phyloP scores from a whole-genome alignment of 768 basidiomycete genomes.

The Mycena polygramma region DNA sequence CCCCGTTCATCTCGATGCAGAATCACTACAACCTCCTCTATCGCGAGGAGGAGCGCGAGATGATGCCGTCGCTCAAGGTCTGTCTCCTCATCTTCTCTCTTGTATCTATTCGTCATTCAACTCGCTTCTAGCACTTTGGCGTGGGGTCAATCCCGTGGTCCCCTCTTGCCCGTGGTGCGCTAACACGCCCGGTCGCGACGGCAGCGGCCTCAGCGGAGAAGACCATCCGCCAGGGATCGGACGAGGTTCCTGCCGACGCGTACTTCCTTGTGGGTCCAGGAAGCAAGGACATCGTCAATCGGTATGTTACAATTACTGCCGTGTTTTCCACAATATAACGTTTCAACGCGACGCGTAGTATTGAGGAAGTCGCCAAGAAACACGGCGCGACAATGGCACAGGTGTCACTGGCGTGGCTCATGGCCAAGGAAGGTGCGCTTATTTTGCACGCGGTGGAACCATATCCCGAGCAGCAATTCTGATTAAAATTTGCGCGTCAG shows the following conservation, averaged over 20 bases:
- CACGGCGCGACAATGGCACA: slow-evolving; percentile 57
- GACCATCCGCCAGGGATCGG: slow-evolving; percentile 26
- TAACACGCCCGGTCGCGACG: slow-evolving; percentile 39
- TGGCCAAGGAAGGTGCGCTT: slow-evolving; percentile 46
- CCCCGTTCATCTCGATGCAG: slow-evolving; percentile 78
- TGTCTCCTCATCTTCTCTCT: background rate
- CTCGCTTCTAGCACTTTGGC: slow-evolving; percentile 43
- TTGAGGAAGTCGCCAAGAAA: slow-evolving; percentile 35
- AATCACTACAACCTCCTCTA: slow-evolving; percentile 74
- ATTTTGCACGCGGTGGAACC: background rate
- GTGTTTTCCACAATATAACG: background rate
- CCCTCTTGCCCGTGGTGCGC: slow-evolving; percentile 42
- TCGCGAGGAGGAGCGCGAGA: slow-evolving; percentile 75
- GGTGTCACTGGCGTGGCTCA: slow-evolving; percentile 55
- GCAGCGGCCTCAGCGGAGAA: slow-evolving; percentile 27
- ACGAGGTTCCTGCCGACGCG: slow-evolving; percentile 9
- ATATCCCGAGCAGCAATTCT: background rate
- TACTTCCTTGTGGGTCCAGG: background rate
- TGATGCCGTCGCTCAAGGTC: slow-evolving; percentile 71
- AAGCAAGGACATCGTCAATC: slow-evolving; percentile 7
- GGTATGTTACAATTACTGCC: background rate
- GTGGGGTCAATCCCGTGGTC: slow-evolving; percentile 60
- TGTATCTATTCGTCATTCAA: no score
- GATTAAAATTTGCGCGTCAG: background rate
- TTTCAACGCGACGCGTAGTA: background rate